A percentile compares a stretch with the other conserved stretches of the same genome.
These are phyloP conservation scores for Xerocomellus intermedius DNA, from an alignment of 768 basidiomycete species.

Conservation along the genomic window DNA sequence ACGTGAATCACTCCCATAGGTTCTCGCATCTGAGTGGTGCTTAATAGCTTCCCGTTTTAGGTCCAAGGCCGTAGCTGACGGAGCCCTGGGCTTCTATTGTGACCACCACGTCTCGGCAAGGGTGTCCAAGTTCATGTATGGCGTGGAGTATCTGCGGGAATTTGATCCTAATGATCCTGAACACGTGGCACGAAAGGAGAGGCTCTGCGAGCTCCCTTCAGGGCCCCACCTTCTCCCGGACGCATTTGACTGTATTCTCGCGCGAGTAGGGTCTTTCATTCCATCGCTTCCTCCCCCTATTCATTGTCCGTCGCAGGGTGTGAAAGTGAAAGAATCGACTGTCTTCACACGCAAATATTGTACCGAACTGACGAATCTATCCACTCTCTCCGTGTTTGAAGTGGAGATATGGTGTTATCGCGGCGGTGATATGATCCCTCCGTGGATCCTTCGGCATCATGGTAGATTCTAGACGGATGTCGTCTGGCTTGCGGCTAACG, in stretches of 20 bases:
- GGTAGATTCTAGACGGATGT: slow-evolving; percentile 15
- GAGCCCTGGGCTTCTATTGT: slow-evolving; percentile 81
- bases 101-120: slow-evolving; percentile 83
- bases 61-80: slow-evolving; percentile 83
- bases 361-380: slow-evolving; percentile 74
- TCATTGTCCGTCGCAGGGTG: slow-evolving; percentile 40
- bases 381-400: slow-evolving; percentile 76
- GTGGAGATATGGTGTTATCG: slow-evolving; percentile 85
- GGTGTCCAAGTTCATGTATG: slow-evolving; percentile 80
- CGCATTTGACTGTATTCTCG: slow-evolving; percentile 79
- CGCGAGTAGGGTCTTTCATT: slow-evolving; percentile 47
- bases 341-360: slow-evolving; percentile 82
- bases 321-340: slow-evolving; percentile 78
- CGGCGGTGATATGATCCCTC: slow-evolving; percentile 66
- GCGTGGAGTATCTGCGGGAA: slow-evolving; percentile 74
- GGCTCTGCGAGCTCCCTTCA: slow-evolving; percentile 72
- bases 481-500: slow-evolving; percentile 1
- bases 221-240: slow-evolving; percentile 78
- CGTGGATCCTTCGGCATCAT: slow-evolving; percentile 68
- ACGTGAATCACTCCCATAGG: slow-evolving; percentile 47
- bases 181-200: slow-evolving; percentile 59
- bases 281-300: not conserved
- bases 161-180: slow-evolving; percentile 64
- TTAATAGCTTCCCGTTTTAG: slow-evolving; percentile 36
- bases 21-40: not conserved